phyloP scores from a whole-genome alignment of 2,329 filamentous ascomycete species.

The Diaporthe australafricana region DNA sequence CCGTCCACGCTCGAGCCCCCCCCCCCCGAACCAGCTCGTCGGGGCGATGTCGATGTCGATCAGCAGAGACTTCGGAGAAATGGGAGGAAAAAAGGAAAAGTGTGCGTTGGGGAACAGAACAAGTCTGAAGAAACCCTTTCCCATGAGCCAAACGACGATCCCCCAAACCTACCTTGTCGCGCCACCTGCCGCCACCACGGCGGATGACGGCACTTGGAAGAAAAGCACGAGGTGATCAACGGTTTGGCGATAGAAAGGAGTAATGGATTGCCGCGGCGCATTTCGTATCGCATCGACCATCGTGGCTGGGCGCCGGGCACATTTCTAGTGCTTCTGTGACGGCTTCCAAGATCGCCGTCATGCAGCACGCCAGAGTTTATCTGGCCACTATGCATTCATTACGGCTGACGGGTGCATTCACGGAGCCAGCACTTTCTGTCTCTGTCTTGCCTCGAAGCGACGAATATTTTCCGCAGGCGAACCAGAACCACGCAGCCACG shows the following conservation, averaged over 20 bases:
- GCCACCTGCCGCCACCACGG: background rate
- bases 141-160: slow-evolving; percentile 7
- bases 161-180: slow-evolving; percentile 1
- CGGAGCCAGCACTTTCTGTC: background rate
- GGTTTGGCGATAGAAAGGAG: background rate
- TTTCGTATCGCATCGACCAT: slow-evolving; percentile 8
- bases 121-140: slow-evolving; percentile 13
- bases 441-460: too few relatives aligned
- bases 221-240: slow-evolving; percentile 19
- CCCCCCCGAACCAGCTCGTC: slow-evolving; percentile 18
- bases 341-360: slow-evolving; percentile 33
- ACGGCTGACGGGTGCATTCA: background rate
- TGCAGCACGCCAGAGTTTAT: slow-evolving; percentile 26
- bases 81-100: background rate
- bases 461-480: background rate
- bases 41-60: slow-evolving; percentile 3
- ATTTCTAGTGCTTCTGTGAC: slow-evolving; percentile 31
- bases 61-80: background rate
- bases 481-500: slow-evolving; percentile 8
- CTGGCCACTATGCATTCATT: slow-evolving; percentile 22
- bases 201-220: slow-evolving; percentile 7
- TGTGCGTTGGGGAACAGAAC: too few relatives aligned
- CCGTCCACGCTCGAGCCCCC: slow-evolving; percentile 14
- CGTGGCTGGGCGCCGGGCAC: background rate
- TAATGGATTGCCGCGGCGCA: background rate